These are phyloP conservation scores for Citrus glauca DNA, from an alignment of 345 rosid species.

Conservation along the genomic window DNA sequence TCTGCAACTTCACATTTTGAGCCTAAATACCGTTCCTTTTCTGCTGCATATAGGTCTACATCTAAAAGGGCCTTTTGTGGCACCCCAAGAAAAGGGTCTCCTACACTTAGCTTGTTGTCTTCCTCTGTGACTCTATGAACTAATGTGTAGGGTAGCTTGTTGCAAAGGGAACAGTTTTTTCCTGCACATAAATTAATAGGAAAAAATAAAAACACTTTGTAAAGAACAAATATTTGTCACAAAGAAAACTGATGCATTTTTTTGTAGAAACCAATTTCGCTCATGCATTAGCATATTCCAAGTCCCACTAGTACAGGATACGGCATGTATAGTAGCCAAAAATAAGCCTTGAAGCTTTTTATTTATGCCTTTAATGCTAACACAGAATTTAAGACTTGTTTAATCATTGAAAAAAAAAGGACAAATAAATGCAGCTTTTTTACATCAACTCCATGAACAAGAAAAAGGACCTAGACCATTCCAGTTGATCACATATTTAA, in stretches of 20 bases:
- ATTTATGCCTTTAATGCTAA: background rate
- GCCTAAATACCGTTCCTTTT: conserved; percentile 58
- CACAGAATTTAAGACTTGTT: background rate
- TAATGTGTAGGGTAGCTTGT: conserved; percentile 13
- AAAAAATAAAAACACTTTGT: background rate
- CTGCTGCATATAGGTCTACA: conserved; percentile 45
- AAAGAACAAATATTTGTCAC: background rate
- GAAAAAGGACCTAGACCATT: background rate
- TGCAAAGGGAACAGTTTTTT: conserved; percentile 20
- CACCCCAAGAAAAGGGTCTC: conserved; percentile 35
- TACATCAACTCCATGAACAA: background rate
- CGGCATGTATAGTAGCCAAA: background rate
- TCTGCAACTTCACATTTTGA: conserved; percentile 55
- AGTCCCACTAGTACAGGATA: background rate
- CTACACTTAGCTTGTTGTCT: conserved; percentile 52
- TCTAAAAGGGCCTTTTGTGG: conserved; percentile 23
- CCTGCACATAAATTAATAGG: conserved; percentile 3
- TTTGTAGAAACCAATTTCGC: background rate
- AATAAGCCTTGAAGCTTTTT: background rate
- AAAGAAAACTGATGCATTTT: background rate
- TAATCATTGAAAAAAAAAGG: background rate
- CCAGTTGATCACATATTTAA: background rate
- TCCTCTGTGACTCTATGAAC: conserved; percentile 49
- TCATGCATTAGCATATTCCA: background rate
- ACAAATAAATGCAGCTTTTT: background rate